Evolutionary conservation across 192 early-diverging fungal species (phyloP), one percentile per base, ranked within the genome.

Genomic region (Globomyces pollinis-pini): DNA sequence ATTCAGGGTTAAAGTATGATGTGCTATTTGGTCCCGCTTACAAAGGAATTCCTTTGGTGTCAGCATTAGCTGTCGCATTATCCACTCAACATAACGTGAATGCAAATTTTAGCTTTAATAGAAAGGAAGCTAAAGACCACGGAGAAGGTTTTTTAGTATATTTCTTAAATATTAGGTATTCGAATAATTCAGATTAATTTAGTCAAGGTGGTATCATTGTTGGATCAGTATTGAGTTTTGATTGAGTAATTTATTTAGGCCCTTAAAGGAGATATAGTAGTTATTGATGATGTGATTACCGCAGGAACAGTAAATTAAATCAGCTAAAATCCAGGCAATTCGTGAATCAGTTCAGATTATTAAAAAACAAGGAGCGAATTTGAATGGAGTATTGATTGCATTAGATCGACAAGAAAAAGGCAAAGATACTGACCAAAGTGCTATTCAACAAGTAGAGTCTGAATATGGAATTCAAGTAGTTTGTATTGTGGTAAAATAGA

Each of bases 111-210:
- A 73, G 82, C 39, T 99, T 99, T 75, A 97, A 99, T 80, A 83
- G 96, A 64, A 99, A 99, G 74, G 96, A 99, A 67, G 86, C 84
- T 73, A 99, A 99, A 77, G 92, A 99, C 68, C 96, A 99, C 65
- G 96, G 94, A 42, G 96, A 99, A 67, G n/a, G n/a, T n/a, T n/a
- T n/a, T n/a, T n/a, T n/a, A n/a, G n/a, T n/a, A n/a, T n/a, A n/a
- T n/a, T n/a, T n/a, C n/a, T n/a, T n/a, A n/a, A n/a, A n/a, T n/a
- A n/a, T n/a, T n/a, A n/a, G n/a, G n/a, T n/a, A n/a, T n/a, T n/a
- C n/a, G n/a, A n/a, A n/a, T n/a, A n/a, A n/a, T n/a, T n/a, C n/a
- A n/a, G n/a, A n/a, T n/a, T n/a, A n/a, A n/a, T n/a, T n/a, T n/a
- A n/a, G n/a, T n/a, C n/a, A n/a, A n/a, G 96, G 96, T 29, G 96